Conservation (phyloP, 441 rosid species). For the Pelargonium myrrhifolium region DNA sequence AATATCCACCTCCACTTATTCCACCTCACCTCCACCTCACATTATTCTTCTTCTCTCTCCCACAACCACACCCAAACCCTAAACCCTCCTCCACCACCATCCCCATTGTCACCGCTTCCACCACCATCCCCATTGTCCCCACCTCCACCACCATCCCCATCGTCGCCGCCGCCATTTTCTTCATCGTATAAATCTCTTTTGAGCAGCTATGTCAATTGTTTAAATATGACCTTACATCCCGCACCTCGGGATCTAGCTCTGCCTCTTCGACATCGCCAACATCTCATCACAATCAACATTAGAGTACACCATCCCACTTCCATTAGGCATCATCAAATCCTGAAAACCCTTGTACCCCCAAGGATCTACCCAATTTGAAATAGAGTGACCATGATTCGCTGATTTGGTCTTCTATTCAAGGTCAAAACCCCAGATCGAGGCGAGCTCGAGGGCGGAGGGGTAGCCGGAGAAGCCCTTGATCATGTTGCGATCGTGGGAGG, state of each 20-base stretch:
- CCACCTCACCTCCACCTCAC: no score
- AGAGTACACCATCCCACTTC: conserved; percentile 10
- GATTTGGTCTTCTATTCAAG: no score
- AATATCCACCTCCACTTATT: no score
- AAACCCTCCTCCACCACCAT: no score
- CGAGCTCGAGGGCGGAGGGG: conserved; percentile 57
- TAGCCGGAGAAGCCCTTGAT: conserved; percentile 65
- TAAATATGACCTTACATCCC: conserved; percentile 50
- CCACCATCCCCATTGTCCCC: no score
- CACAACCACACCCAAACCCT: no score
- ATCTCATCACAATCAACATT: conserved; percentile 19
- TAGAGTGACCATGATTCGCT: conserved; percentile 8
- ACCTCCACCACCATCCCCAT: conserved; percentile 23
- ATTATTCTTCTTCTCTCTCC: no score
- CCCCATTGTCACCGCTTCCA: no score
- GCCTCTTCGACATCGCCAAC: conserved; percentile 28
- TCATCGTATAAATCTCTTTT: conserved; percentile 27
- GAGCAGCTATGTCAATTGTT: conserved; percentile 56
- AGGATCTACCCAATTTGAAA: conserved; percentile 14
- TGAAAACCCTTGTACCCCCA: conserved; percentile 34
- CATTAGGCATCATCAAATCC: conserved; percentile 47
- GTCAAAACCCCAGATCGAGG: conserved; percentile 53
- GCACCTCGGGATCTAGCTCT: conserved; percentile 23
- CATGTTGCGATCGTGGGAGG: conserved; percentile 42
- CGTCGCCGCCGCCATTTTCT: no score